A percentile compares a stretch with the other conserved stretches of the same genome.
phyloP scores from a whole-genome alignment of 1,284 basidiomycete genomes.

The Thecaphora thlaspeos region DNA sequence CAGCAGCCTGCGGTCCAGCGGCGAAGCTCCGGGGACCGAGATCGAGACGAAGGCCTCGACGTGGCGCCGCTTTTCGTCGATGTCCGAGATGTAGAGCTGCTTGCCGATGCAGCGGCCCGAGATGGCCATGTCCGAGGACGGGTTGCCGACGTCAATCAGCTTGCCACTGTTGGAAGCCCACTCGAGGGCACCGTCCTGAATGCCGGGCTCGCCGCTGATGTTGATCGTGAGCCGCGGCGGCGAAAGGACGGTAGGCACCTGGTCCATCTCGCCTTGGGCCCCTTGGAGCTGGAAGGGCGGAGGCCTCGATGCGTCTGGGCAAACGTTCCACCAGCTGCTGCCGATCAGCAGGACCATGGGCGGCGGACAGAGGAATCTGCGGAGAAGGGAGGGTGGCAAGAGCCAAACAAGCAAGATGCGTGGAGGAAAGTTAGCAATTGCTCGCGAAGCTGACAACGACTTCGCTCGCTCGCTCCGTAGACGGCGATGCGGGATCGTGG shows the following conservation, averaged over 20 bases:
- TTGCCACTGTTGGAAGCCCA: conserved; percentile 80
- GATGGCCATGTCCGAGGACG: conserved; percentile 47
- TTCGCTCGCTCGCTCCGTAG: too few relatives aligned
- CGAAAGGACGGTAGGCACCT: conserved; percentile 64
- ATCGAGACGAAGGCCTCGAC: conserved; percentile 63
- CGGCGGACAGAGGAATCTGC: conserved; percentile 88
- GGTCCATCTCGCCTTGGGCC: not conserved
- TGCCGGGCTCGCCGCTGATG: conserved; percentile 82
- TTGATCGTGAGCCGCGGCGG: conserved; percentile 83
- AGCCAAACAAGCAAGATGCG: not conserved
- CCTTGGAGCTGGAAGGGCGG: conserved; percentile 41
- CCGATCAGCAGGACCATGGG: conserved; percentile 93
- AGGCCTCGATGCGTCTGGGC: conserved; percentile 51
- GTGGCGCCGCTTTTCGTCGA: conserved; percentile 58
- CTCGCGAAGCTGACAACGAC: too few relatives aligned
- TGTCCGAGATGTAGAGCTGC: conserved; percentile 84
- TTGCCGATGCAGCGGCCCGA: conserved; percentile 80
- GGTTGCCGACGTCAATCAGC: conserved; percentile 73
- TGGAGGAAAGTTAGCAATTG: too few relatives aligned
- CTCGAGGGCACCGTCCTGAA: conserved; percentile 77
- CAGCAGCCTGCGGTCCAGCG: conserved; percentile 67
- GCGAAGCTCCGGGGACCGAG: conserved; percentile 68
- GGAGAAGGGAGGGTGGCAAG: not conserved
- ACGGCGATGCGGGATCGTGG: too few relatives aligned
- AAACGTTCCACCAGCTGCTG: conserved; percentile 78